Conservation (phyloP, 805 yeast species). For the Yamadazyma philogaea region DNA sequence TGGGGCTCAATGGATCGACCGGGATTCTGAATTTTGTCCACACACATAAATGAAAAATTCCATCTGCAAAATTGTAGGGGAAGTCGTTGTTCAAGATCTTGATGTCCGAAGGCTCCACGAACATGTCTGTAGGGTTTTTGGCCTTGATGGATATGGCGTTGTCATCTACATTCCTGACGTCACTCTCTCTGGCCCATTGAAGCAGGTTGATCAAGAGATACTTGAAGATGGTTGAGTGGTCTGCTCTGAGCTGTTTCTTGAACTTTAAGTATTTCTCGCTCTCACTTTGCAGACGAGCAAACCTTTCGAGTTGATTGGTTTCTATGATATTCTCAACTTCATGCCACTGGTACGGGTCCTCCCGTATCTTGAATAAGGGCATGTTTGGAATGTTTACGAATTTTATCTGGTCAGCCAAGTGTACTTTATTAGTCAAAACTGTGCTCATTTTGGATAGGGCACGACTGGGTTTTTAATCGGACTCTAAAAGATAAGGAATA, state of each 20-base stretch:
- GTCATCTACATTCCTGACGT: conserved; percentile 18
- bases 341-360: conserved; percentile 47
- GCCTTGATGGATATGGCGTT: conserved; percentile 15
- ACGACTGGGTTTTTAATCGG: background rate
- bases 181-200: conserved; percentile 45
- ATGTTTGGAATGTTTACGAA: conserved; percentile 30
- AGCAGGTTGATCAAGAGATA: conserved; percentile 48
- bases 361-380: conserved; percentile 36
- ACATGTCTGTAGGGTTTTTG: conserved; percentile 26
- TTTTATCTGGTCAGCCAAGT: conserved; percentile 11
- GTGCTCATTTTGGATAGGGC: conserved; percentile 5
- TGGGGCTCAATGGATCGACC: conserved; percentile 45
- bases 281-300: conserved; percentile 47
- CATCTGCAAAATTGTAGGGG: conserved; percentile 58
- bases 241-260: conserved; percentile 35
- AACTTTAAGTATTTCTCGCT: conserved; percentile 46
- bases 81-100: conserved; percentile 55
- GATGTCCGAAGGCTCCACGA: conserved; percentile 40
- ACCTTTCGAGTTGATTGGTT: conserved; percentile 41
- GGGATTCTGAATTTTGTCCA: conserved; percentile 64
- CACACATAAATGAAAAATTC: conserved; percentile 55
- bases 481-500: background rate
- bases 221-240: conserved; percentile 43
- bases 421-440: conserved; percentile 10
- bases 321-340: conserved; percentile 36